Evolutionary conservation across 2,329 filamentous ascomycete species (phyloP).

Genomic region (Aspergillus texensis): DNA sequence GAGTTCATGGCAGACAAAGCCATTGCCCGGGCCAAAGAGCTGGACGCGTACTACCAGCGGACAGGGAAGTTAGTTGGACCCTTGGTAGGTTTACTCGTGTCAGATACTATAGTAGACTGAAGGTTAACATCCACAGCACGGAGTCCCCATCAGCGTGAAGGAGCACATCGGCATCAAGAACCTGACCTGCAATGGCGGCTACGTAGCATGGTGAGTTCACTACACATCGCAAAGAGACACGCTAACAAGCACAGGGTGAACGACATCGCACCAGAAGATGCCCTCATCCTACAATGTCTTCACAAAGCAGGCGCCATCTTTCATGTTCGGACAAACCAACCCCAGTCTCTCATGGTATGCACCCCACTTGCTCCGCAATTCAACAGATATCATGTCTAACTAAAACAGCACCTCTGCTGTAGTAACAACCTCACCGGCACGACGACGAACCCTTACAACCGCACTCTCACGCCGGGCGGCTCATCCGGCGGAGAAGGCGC

Average conservation of each 20-base stretch:
- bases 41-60: constrained; percentile 34
- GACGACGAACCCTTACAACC: constrained; percentile 46
- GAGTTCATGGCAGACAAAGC: constrained; percentile 42
- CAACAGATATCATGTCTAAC: constrained; percentile 8
- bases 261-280: constrained; percentile 38
- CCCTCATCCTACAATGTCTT: constrained; percentile 36
- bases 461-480: constrained; percentile 43
- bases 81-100: constrained; percentile 29
- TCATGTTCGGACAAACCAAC: constrained; percentile 48
- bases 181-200: constrained; percentile 39
- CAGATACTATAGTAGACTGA: not conserved
- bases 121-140: constrained; percentile 40
- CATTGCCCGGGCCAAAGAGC: constrained; percentile 34
- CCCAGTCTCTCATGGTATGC: constrained; percentile 44
- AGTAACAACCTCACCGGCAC: constrained; percentile 46
- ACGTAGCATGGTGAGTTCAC: constrained; percentile 34
- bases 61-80: constrained; percentile 52
- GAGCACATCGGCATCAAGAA: constrained; percentile 64
- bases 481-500: constrained; percentile 51
- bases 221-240: not conserved
- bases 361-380: not conserved
- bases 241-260: constrained; percentile 33
- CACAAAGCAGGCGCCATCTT: constrained; percentile 45
- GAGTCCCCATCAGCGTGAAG: constrained; percentile 61
- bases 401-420: constrained; percentile 36